A percentile compares a stretch with the other conserved stretches of the same genome.
These are phyloP conservation scores for Pseudoneurospora amorphoporcata DNA, from an alignment of 495 filamentous ascomycete genomes.

Conservation along the genomic window DNA sequence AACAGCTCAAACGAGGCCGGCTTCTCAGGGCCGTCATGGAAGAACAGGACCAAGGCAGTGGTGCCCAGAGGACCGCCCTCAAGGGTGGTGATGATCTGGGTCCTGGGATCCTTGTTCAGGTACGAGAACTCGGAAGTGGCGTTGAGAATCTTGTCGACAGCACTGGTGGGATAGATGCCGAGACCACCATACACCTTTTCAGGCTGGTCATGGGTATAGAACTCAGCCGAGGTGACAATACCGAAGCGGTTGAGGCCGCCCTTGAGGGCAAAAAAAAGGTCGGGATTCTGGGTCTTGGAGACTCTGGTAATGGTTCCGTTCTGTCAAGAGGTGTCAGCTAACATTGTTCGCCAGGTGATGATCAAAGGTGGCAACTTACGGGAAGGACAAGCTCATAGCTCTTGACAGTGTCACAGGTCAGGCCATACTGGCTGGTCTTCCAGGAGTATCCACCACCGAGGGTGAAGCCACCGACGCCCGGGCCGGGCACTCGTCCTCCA, in stretches of 20 bases:
- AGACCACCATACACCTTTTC: conserved; percentile 27
- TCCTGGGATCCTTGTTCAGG: conserved; percentile 28
- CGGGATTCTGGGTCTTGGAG: conserved; percentile 24
- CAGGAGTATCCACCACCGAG: conserved; percentile 21
- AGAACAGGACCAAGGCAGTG: conserved; percentile 44
- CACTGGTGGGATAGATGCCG: conserved; percentile 27
- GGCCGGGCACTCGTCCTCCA: conserved; percentile 15
- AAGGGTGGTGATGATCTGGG: conserved; percentile 43
- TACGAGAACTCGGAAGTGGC: conserved; percentile 42
- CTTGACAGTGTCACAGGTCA: conserved; percentile 17
- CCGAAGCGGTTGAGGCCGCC: conserved; percentile 43
- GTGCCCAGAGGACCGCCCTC: conserved; percentile 35
- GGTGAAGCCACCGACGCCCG: conserved; percentile 19
- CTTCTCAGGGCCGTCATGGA: conserved; percentile 50
- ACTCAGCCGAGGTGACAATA: conserved; percentile 40
- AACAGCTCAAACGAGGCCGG: conserved; percentile 47
- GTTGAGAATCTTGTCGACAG: conserved; percentile 34
- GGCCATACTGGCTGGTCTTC: conserved; percentile 21
- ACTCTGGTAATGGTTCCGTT: conserved; percentile 16
- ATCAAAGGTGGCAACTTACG: conserved; percentile 1
- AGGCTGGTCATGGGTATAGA: conserved; percentile 33
- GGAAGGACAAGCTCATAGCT: conserved; percentile 15
- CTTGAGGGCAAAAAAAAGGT: conserved; percentile 48
- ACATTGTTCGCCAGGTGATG: not conserved
- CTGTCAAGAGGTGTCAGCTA: not conserved